These are phyloP conservation scores for Trametes elegans DNA, from an alignment of 768 basidiomycete genomes.

Conservation along the genomic window DNA sequence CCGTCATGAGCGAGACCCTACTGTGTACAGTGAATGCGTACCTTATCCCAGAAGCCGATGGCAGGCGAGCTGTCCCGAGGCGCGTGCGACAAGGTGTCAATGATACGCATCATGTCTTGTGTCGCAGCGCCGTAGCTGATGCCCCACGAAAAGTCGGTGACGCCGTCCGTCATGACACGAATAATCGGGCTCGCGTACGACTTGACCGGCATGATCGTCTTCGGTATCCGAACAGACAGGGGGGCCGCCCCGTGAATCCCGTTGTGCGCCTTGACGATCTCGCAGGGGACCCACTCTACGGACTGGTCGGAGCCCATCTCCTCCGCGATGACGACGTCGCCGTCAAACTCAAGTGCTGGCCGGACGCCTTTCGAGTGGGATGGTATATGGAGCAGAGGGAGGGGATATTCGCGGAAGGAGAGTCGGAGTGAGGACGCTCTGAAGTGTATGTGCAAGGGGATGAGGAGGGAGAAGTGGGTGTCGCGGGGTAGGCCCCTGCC, in stretches of 20 bases:
- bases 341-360: slow-evolving; percentile 61
- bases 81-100: slow-evolving; percentile 78
- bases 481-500: slow-evolving; percentile 68
- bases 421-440: slow-evolving; percentile 57
- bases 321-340: slow-evolving; percentile 83
- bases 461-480: slow-evolving; percentile 72
- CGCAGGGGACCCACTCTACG: slow-evolving; percentile 69
- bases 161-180: slow-evolving; percentile 56
- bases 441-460: slow-evolving; percentile 80
- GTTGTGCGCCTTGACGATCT: slow-evolving; percentile 55
- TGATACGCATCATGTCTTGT: slow-evolving; percentile 79
- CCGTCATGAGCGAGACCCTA: neutral
- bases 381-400: slow-evolving; percentile 80
- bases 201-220: slow-evolving; percentile 95
- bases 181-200: slow-evolving; percentile 80
- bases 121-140: slow-evolving; percentile 84
- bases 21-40: slow-evolving; percentile 30
- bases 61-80: slow-evolving; percentile 79
- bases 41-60: slow-evolving; percentile 96
- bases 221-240: slow-evolving; percentile 68
- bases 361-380: slow-evolving; percentile 36
- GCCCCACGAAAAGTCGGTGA: slow-evolving; percentile 84
- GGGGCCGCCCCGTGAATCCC: slow-evolving; percentile 49
- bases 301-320: slow-evolving; percentile 72
- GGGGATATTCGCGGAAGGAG: slow-evolving; percentile 82